These are phyloP conservation scores for Arxiozyma heterogenica DNA, from an alignment of 1,139 yeast species.

Conservation along the genomic window DNA sequence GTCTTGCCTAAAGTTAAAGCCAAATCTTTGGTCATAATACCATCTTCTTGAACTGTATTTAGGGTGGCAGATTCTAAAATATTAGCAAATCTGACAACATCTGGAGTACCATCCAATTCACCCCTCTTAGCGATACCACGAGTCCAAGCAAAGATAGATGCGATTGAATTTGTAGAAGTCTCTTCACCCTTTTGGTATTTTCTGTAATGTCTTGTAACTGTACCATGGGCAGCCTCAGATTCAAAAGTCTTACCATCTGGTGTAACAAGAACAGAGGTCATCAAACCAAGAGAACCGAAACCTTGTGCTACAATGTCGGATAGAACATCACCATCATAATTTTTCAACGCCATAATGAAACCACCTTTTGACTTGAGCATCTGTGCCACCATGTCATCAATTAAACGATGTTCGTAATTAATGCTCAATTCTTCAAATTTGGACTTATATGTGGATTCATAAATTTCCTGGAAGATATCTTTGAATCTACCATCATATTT, in stretches of 20 bases:
- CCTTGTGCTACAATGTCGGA: conserved; percentile 84
- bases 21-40: conserved; percentile 75
- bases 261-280: conserved; percentile 79
- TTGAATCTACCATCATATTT: conserved; percentile 76
- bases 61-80: conserved; percentile 58
- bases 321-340: conserved; percentile 82
- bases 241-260: conserved; percentile 81
- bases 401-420: conserved; percentile 73
- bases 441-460: conserved; percentile 46
- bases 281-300: conserved; percentile 72
- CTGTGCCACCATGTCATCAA: conserved; percentile 85
- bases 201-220: conserved; percentile 81
- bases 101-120: conserved; percentile 61
- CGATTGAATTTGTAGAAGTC: conserved; percentile 77
- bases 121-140: conserved; percentile 79
- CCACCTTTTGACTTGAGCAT: conserved; percentile 83
- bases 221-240: conserved; percentile 82
- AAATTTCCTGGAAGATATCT: conserved; percentile 64
- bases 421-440: conserved; percentile 59
- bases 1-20: conserved; percentile 66
- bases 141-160: conserved; percentile 82
- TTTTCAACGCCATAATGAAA: conserved; percentile 72
- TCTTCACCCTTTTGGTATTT: conserved; percentile 78
- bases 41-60: conserved; percentile 63
- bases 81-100: conserved; percentile 58